Percentiles rank a stretch among this genome's conserved stretches.
These are phyloP conservation scores for Podospora pseudocomata DNA, from an alignment of 495 filamentous ascomycete genomes.

Conservation along the genomic window DNA sequence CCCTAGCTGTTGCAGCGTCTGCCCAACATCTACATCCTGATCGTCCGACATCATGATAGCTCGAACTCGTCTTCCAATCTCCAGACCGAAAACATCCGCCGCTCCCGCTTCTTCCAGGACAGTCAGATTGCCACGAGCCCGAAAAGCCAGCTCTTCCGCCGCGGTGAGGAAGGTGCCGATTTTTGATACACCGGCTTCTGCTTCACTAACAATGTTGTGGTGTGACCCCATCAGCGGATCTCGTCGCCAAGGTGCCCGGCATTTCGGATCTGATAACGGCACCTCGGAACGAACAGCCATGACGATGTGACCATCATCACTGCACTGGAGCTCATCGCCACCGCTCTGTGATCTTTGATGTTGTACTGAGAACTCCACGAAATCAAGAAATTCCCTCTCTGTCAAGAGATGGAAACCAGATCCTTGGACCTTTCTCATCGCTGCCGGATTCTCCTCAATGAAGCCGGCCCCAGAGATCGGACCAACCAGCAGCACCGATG, in stretches of 20 bases:
- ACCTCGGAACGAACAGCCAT: not conserved
- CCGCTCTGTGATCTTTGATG: not conserved
- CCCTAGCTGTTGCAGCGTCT: slow-evolving; percentile 31
- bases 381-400: not conserved
- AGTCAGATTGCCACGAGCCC: not conserved
- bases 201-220: not conserved
- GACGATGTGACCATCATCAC: not conserved
- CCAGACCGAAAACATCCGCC: not conserved
- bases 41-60: slow-evolving; percentile 32
- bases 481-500: slow-evolving; percentile 25
- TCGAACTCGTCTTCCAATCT: slow-evolving; percentile 22
- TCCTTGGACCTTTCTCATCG: not conserved
- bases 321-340: not conserved
- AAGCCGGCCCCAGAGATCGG: slow-evolving; percentile 49
- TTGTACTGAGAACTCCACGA: not conserved
- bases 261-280: not conserved
- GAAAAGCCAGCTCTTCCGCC: not conserved
- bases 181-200: not conserved
- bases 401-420: not conserved
- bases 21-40: slow-evolving; percentile 27
- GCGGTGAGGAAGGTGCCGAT: not conserved
- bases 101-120: not conserved
- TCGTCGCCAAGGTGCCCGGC: not conserved
- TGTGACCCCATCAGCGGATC: not conserved
- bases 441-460: slow-evolving; percentile 16